Percentiles rank a stretch among this genome's conserved stretches.
Evolutionary conservation across 75 land plant genomes (phyloP).

Genomic region (Cryptomeria japonica): DNA sequence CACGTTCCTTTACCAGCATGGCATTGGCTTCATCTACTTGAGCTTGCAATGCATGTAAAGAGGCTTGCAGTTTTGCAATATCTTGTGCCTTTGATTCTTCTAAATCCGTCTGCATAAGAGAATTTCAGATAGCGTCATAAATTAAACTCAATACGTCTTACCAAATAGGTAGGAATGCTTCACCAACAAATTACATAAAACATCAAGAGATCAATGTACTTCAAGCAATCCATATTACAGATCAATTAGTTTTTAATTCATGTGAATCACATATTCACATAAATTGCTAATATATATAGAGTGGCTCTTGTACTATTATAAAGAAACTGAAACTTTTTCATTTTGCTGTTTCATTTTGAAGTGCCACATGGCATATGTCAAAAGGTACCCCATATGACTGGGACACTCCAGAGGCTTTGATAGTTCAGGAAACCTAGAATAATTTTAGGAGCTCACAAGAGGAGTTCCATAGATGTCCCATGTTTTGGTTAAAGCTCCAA

Average conservation of each 20-base stretch:
- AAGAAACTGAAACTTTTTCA: background rate
- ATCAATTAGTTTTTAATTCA: background rate
- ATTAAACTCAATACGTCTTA: background rate
- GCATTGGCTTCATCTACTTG: slow-evolving; percentile 69
- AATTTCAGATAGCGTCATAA: background rate
- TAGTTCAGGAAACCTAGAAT: background rate
- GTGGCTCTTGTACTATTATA: background rate
- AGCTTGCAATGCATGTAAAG: slow-evolving; percentile 63
- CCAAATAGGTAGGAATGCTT: background rate
- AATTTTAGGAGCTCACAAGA: background rate
- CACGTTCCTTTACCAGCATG: slow-evolving; percentile 60
- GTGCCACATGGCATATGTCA: background rate
- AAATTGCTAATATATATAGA: background rate
- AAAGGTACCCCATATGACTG: background rate
- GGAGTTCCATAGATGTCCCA: background rate
- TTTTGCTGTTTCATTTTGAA: background rate
- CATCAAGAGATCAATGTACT: background rate
- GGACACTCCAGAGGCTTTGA: background rate
- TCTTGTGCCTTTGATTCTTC: slow-evolving; percentile 89
- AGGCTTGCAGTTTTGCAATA: slow-evolving; percentile 69
- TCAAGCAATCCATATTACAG: background rate
- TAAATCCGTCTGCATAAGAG: slow-evolving; percentile 48
- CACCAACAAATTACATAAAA: background rate
- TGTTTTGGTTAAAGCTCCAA: background rate
- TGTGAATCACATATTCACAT: background rate